These are phyloP conservation scores for Talaromyces thailandensis DNA, from an alignment of 495 filamentous ascomycete genomes.

Conservation along the genomic window DNA sequence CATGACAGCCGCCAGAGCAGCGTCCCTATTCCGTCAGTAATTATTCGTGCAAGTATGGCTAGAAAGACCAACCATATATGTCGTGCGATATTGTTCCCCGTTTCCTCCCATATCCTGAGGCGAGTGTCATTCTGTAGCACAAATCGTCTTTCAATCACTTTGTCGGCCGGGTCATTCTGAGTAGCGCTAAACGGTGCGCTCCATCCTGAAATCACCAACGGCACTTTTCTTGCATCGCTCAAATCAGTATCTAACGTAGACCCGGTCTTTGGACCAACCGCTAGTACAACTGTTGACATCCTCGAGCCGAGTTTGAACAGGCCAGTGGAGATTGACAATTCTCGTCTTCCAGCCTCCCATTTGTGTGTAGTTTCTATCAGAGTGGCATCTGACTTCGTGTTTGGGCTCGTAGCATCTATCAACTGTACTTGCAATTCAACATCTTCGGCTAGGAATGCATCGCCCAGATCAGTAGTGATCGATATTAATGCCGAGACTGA, in stretches of 20 bases:
- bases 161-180: conserved; percentile 29
- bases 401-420: conserved; percentile 15
- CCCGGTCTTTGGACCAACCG: conserved; percentile 12
- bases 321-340: conserved; percentile 29
- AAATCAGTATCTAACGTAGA: conserved; percentile 13
- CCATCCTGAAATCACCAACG: conserved; percentile 46
- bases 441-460: conserved; percentile 66
- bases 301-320: conserved; percentile 20
- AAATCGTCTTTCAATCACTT: conserved; percentile 46
- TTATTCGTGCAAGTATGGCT: background rate
- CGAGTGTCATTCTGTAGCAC: conserved; percentile 12
- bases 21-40: conserved; percentile 45
- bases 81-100: conserved; percentile 87
- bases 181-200: conserved; percentile 38
- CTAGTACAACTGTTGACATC: conserved; percentile 19
- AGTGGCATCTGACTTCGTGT: conserved; percentile 14
- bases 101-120: conserved; percentile 70
- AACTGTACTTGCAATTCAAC: conserved; percentile 46
- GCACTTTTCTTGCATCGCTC: conserved; percentile 15
- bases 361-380: conserved; percentile 34
- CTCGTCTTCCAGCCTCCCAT: conserved; percentile 49
- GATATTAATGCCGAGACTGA: conserved; percentile 53
- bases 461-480: conserved; percentile 85
- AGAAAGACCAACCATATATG: conserved; percentile 70
- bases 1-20: conserved; percentile 49